Conservation (phyloP, 805 yeast species). For the Starmerella roubikii region DNA sequence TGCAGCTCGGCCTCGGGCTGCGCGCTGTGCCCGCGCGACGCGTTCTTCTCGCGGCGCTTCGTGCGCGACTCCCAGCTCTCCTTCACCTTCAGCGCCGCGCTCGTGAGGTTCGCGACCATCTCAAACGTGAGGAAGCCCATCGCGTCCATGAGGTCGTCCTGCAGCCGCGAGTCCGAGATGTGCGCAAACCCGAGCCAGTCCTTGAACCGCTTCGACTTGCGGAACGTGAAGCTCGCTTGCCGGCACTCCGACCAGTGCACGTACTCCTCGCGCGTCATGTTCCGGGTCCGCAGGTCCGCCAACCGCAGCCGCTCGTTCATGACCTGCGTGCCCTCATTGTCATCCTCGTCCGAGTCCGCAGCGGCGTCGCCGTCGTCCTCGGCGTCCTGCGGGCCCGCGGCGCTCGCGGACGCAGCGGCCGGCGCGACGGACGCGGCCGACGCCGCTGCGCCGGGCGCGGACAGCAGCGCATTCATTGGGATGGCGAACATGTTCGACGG, state of each 20-base stretch:
- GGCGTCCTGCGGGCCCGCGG: constrained; percentile 1
- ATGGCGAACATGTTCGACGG: constrained; percentile 80
- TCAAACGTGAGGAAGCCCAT: constrained; percentile 92
- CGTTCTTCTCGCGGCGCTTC: constrained; percentile 2
- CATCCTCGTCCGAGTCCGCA: constrained; percentile 34
- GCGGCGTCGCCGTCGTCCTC: constrained; percentile 45
- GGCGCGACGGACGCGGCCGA: neutral
- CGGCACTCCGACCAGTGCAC: constrained; percentile 99
- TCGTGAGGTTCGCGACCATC: constrained; percentile 88
- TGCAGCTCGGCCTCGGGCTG: neutral
- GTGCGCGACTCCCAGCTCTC: constrained; percentile 35
- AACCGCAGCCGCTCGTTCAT: constrained; percentile 77
- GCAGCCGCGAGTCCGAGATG: constrained; percentile 78
- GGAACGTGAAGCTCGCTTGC: constrained; percentile 90
- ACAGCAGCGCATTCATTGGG: constrained; percentile 13
- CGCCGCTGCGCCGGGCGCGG: neutral
- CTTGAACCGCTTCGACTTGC: constrained; percentile 84
- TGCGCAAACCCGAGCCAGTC: constrained; percentile 90
- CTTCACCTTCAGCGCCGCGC: constrained; percentile 74
- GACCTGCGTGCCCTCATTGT: constrained; percentile 79
- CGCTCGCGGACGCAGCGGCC: neutral
- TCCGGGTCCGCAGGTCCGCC: constrained; percentile 85
- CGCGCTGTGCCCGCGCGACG: neutral
- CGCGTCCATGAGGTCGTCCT: constrained; percentile 92
- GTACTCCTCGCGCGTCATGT: constrained; percentile 94